These are phyloP conservation scores for Emergomyces africanus DNA, from an alignment of 2,329 filamentous ascomycete genomes.

Conservation along the genomic window DNA sequence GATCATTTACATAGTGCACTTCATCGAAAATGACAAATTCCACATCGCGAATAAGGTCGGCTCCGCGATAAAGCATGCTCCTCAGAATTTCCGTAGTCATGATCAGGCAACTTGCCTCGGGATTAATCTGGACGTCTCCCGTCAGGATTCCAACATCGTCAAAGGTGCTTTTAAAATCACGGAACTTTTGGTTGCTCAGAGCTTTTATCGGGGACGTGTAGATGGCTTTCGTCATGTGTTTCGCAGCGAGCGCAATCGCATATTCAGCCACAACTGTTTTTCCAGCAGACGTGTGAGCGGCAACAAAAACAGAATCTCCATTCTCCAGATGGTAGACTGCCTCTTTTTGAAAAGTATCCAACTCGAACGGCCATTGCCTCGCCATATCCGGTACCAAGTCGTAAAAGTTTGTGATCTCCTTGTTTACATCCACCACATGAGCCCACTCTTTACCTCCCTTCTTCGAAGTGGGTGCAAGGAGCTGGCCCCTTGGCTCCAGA, in stretches of 20 bases:
- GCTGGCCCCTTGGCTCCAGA: conserved; percentile 66
- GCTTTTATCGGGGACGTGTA: conserved; percentile 99
- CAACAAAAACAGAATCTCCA: conserved; percentile 95
- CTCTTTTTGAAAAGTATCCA: conserved; percentile 97
- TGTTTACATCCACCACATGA: conserved; percentile 93
- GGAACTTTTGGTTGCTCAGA: conserved; percentile 95
- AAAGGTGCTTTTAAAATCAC: conserved; percentile 81
- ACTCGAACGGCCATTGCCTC: conserved; percentile 87
- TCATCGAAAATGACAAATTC: conserved; percentile 99
- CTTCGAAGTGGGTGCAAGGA: conserved; percentile 58
- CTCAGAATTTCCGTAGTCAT: conserved; percentile 98
- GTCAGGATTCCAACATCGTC: conserved; percentile 96
- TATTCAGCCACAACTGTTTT: conserved; percentile 99
- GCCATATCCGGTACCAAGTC: conserved; percentile 96
- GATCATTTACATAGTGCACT: conserved; percentile 96
- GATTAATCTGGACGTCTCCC: conserved; percentile 94
- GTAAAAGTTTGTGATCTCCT: conserved; percentile 84
- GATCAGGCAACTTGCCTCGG: conserved; percentile 93
- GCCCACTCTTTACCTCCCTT: conserved; percentile 83
- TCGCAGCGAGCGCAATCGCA: conserved; percentile 88
- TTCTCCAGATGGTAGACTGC: conserved; percentile 94
- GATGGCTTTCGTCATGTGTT: conserved; percentile 98
- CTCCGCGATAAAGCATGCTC: conserved; percentile 95
- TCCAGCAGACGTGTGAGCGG: conserved; percentile 91
- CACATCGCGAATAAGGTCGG: conserved; percentile 90